These are phyloP conservation scores for Scytalidium lignicola DNA, from an alignment of 2,329 filamentous ascomycete species.

Conservation along the genomic window DNA sequence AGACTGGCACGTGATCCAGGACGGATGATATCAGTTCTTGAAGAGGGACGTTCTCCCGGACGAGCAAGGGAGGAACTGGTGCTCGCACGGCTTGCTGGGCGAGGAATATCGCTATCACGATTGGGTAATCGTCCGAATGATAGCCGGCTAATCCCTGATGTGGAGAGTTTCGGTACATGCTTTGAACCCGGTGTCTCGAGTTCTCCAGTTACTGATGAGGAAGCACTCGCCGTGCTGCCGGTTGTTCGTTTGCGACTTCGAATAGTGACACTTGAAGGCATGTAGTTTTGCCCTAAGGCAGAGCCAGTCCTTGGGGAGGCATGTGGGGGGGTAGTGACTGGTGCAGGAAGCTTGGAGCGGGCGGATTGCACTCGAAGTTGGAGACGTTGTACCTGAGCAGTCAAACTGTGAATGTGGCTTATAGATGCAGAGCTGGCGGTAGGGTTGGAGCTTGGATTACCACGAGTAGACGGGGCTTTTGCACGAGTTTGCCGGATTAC, in stretches of 20 bases:
- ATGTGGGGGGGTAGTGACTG: constrained; percentile 70
- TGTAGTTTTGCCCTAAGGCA: constrained; percentile 31
- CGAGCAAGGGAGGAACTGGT: constrained; percentile 17
- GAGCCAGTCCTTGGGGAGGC: constrained; percentile 62
- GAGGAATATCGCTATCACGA: constrained; percentile 28
- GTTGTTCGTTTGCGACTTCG: constrained; percentile 65
- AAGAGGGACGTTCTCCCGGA: constrained; percentile 20
- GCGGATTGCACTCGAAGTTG: constrained; percentile 90
- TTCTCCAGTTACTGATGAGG: constrained; percentile 18
- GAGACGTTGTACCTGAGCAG: constrained; percentile 94
- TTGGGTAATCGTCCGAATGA: constrained; percentile 60
- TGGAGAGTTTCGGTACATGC: constrained; percentile 55
- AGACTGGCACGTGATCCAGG: constrained; percentile 26
- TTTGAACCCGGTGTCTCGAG: constrained; percentile 33
- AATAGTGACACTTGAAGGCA: constrained; percentile 53
- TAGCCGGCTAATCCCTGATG: constrained; percentile 56
- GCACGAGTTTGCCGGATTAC: constrained; percentile 35
- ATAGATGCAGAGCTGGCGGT: constrained; percentile 58
- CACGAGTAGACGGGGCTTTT: constrained; percentile 33
- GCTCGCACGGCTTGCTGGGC: constrained; percentile 25
- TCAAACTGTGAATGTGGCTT: constrained; percentile 87
- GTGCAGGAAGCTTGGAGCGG: constrained; percentile 84
- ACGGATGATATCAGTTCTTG: constrained; percentile 23
- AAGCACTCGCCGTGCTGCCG: constrained; percentile 35
- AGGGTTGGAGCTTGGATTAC: constrained; percentile 37